phyloP scores from a whole-genome alignment of 1,284 basidiomycete genomes.

The Ceratobasidium sp. region DNA sequence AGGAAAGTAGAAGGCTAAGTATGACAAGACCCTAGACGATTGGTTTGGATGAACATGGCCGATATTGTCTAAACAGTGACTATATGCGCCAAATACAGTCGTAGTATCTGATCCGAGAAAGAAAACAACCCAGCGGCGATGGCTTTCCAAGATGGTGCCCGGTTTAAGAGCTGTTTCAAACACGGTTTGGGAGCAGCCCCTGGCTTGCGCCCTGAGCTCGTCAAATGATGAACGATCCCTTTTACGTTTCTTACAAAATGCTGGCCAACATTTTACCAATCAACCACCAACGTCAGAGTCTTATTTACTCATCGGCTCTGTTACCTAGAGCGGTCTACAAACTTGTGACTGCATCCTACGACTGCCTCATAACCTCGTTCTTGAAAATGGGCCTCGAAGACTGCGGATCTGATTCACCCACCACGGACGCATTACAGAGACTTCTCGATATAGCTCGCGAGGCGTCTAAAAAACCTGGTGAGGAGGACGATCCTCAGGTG shows the following conservation, averaged over 20 bases:
- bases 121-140: too few relatives aligned
- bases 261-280: too few relatives aligned
- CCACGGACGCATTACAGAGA: neutral
- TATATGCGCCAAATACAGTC: too few relatives aligned
- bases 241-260: conserved; percentile 2
- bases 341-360: neutral
- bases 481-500: neutral
- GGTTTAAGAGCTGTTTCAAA: neutral
- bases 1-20: too few relatives aligned
- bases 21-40: too few relatives aligned
- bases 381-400: neutral
- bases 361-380: neutral
- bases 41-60: too few relatives aligned
- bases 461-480: conserved; percentile 9
- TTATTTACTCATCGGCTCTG: too few relatives aligned
- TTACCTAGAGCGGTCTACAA: too few relatives aligned
- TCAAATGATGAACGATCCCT: neutral
- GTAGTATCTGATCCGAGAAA: too few relatives aligned
- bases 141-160: too few relatives aligned
- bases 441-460: conserved; percentile 30
- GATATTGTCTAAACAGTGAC: neutral
- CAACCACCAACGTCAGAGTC: too few relatives aligned
- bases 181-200: too few relatives aligned
- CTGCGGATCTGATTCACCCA: neutral
- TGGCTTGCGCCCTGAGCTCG: conserved; percentile 9